Evolutionary conservation across 768 basidiomycete species (phyloP), one percentile per base, ranked within the genome.

Genomic region (Hygrocybe coccinea): DNA sequence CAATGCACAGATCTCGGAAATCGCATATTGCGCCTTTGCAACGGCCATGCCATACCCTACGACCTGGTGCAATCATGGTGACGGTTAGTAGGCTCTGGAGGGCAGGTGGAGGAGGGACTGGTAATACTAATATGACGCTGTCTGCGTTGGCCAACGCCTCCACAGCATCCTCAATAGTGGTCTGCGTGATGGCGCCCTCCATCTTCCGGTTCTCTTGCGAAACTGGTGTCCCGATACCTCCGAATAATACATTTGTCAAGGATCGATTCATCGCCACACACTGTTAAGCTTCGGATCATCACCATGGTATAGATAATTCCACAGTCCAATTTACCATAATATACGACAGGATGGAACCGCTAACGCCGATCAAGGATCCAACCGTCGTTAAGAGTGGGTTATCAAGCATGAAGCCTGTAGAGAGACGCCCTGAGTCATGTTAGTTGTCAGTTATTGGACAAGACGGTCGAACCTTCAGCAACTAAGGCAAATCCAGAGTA

Each of bases 251-350:
- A 60, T 93, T 94, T 15, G 83, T 79, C 54, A 89, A 71, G 10
- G 89, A 91, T 38, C 91, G 80, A 71, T 94, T 94, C 91, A 94
- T 94, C 14, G 91, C 91, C 55, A 91, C 85, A 64, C 91, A 94
- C 91, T 93, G 15, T 25, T 12, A 37, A 14, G 41, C 34, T 21
- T 34, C 9, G 4, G 24, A 14, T 24, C 24, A 14, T 10, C 34
- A 45, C 14, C 11, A 25, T 37, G 7, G 21, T 50, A 59, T 25
- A 17, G 36, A 25, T 9, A 41, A 25, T 15, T 45, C 46, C 38
- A 19, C 41, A 15, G 15, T 29, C 53, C 35, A 24, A 57, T 80
- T 60, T 62, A 90, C 91, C 91, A 93, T 94, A 66, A 94, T 92
- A 62, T 94, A 93, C 10, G 89, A 91, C 48, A 94, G 79, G 65